Percentiles rank a stretch among this genome's conserved stretches.
Conservation (phyloP, 73 alveolate genomes). For the Tetrahymena thermophila region DNA sequence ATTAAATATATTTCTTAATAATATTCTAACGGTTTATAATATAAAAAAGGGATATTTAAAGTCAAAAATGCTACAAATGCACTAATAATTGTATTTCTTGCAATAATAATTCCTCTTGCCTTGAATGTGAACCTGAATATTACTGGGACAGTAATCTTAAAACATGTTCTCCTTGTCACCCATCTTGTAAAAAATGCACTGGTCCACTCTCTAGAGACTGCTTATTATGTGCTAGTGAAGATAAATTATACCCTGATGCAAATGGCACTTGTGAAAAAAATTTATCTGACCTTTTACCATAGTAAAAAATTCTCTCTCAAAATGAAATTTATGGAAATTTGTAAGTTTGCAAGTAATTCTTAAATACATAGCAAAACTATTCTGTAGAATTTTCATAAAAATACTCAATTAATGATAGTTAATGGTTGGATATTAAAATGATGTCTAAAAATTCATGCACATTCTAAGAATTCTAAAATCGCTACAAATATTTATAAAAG, state of each 20-base stretch:
- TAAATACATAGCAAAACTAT: not conserved
- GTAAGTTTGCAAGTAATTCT: not conserved
- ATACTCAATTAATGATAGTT: not conserved
- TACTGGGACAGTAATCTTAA: not conserved
- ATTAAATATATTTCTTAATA: no score
- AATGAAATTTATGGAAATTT: not conserved
- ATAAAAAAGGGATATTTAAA: not conserved
- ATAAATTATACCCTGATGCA: not conserved
- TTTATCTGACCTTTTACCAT: not conserved
- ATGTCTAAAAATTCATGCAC: not conserved
- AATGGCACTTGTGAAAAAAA: not conserved
- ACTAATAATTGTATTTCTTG: not conserved
- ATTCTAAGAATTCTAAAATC: not conserved
- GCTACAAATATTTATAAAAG: not conserved
- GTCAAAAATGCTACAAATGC: not conserved
- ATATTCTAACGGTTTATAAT: no score
- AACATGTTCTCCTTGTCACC: not conserved
- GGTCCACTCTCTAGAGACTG: not conserved
- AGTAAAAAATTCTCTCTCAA: not conserved
- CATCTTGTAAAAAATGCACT: not conserved
- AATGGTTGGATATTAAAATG: not conserved
- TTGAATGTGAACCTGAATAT: not conserved
- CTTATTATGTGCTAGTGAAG: not conserved
- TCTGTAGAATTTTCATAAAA: not conserved
- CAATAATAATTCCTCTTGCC: not conserved